Base-by-base conservation (phyloP, 177 flowering plant genomes). In the Vitis hybrid region DNA sequence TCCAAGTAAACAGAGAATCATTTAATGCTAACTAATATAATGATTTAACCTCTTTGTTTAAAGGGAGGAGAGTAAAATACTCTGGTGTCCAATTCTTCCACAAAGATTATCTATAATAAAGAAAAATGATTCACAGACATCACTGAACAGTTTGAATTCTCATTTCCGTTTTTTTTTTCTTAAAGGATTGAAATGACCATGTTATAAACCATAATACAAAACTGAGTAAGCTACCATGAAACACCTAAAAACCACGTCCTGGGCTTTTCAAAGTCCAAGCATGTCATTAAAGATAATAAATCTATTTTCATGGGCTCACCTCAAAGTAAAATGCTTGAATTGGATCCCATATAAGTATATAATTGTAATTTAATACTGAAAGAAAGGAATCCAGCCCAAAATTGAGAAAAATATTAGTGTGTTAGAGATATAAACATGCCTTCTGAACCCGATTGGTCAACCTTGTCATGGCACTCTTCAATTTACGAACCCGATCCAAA, bases 401-500 rank as follows among this genome's bases (percentile, higher is more conserved):
- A 54, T 55, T 15, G 15, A 2, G 11, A 19, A 19, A 3, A 17
- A 11, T 51, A 49, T 21, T 14, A 5, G 48, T 18, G 39, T 2
- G 54, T 50, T 17, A 4, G 61, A 58, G 48, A 14, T 39, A 34
- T 23, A 2, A 51, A 39, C 64, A 62, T 74, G 81, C 91, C 82
- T 87, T 87, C 74, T 85, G 91, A 63, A 87, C 89, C 55, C 91
- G 78, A 63, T 69, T 82, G 26, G 86, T 85, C 75, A 87, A 62
- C 75, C 91, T 84, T 32, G 91, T 82, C 91, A 87, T 87, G 11
- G 89, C 78, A 70, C 91, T 82, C 79, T 87, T 87, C 75, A 86
- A 60, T 68, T 84, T 87, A 49, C 89, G 91, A 45, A 87, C 89
- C 12, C 88, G 74, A 32, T 87, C 91, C 81, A 87, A 79, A 74